Evolutionary conservation across 2,329 filamentous ascomycete genomes (phyloP), one percentile per base, ranked within the genome.

Genomic region (Stachybotrys echinatus): DNA sequence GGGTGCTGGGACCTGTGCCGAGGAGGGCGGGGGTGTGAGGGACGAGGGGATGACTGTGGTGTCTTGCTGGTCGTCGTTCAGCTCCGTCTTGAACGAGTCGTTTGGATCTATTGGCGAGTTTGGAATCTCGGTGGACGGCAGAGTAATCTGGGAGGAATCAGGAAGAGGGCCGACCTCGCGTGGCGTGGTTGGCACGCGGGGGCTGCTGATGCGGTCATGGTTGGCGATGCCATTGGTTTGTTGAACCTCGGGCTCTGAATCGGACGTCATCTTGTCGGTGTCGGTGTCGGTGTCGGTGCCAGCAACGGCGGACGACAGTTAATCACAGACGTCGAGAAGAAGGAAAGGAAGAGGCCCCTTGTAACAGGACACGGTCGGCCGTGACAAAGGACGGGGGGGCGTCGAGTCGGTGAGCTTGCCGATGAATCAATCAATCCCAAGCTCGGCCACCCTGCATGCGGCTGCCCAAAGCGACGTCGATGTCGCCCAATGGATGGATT

Each of bases 111-210:
- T 66, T 23, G 80, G 79, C 12, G 80, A 83, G 19, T 68, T 70
- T 3, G 79, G 75, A 6, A 68, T 71, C 58, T 81, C 77, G n/a
- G 80, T 83, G 2, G 78, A 80, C 12, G 77, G 75, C n/a, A 83
- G 67, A 19, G 78, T 79, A 34, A 74, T 68, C 53, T 82, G 79
- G 17, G 79, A 80, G 8, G 69, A 68, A 22, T 64, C 59, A 22
- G 61, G 58, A 19, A 47, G 58, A 12, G 60, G 61, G 17, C 55
- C 63, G 10, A 51, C 50, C 44, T 69, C 63, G 23, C 59, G 59
- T 20, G 65, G 67, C 2, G 65, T 68, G 5, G 56, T 54, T 10
- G 65, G 64, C 34, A 67, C 62, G 44, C 62, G 61, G 12, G 66
- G 62, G 34, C 67, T 72, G 31, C 61, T 59, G 34, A 67, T 39